phyloP scores from a whole-genome alignment of 78 protist genomes.

The Monosiga brevicollis region DNA sequence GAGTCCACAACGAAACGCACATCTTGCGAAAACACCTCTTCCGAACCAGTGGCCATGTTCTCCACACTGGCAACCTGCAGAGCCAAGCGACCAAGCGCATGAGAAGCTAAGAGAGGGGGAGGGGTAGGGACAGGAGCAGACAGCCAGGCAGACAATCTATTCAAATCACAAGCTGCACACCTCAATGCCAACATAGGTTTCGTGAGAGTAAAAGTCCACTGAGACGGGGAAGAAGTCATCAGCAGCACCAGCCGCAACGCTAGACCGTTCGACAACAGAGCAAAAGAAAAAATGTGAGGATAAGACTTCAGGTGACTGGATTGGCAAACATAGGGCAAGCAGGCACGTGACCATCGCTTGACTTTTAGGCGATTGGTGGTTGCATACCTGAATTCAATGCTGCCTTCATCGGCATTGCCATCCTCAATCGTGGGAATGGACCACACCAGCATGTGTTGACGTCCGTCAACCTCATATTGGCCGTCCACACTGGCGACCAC shows the following conservation, averaged over 20 bases:
- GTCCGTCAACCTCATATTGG: background rate
- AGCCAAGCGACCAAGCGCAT: background rate
- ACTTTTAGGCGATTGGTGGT: background rate
- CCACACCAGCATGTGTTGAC: conserved; percentile 5
- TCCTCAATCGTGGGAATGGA: conserved; percentile 7
- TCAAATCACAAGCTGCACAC: background rate
- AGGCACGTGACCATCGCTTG: background rate
- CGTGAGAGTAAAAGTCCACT: conserved; percentile 15
- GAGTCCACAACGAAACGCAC: background rate
- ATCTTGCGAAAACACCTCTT: background rate
- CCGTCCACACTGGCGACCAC: background rate
- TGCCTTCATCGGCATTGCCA: too few species aligned
- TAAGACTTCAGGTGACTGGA: background rate
- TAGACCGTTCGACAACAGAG: conserved; percentile 19
- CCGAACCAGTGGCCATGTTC: background rate
- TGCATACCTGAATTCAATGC: background rate
- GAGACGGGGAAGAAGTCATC: conserved; percentile 49
- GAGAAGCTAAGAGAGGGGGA: background rate
- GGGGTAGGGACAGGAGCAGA: background rate
- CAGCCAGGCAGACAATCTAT: background rate
- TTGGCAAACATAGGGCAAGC: background rate
- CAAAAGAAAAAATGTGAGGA: conserved; percentile 8
- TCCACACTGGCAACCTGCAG: background rate
- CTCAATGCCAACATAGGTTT: background rate
- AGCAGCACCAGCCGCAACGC: conserved; percentile 6